Evolutionary conservation across 2,329 filamentous ascomycete species (phyloP), one percentile per base, ranked within the genome.

Genomic region (Fusarium sp.): DNA sequence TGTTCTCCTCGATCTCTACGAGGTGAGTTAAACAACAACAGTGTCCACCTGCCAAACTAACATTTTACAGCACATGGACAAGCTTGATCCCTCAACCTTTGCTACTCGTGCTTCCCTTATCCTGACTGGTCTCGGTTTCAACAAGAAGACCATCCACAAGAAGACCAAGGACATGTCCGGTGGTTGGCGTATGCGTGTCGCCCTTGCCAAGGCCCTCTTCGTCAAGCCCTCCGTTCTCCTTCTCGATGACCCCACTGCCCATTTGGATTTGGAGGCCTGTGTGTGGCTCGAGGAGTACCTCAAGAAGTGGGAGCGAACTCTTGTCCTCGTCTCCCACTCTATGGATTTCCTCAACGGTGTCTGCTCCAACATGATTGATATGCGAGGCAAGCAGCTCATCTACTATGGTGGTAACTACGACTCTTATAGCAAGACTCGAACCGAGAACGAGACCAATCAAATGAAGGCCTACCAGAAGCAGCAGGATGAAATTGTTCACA

Each of bases 331-430:
- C 65, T 99, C 96, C 42, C 96, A 99, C 89, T 97, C 93, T 59
- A 93, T 95, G 93, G 97, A 99, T 86, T 99, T 99, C 91, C 85
- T 99, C 80, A 99, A 99, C 88, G 97, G 96, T 85, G 96, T 99
- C 79, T 99, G 96, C 89, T 92, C 92, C 75, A 98, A 86, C 90
- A 98, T 99, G 95, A 94, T 99, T 79, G 97, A 99, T 81, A 98
- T 99, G 96, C 93, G 96, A 79, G 84, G 88, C 82, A 94, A 93
- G 86, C 86, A 92, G 83, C 92, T 99, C 78, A 85, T 95, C 74
- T 99, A 99, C 93, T 99, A 98, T 82, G 97, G 96, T 90, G 96
- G 97, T 90, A 98, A 99, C 91, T 99, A 98, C 90, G 96, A 99
- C 85, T 95, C 95, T 48, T 95, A 99, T 88, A 86, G 91, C 85